Conservation (phyloP, 495 filamentous ascomycete genomes). For the Penicillium canescens region DNA sequence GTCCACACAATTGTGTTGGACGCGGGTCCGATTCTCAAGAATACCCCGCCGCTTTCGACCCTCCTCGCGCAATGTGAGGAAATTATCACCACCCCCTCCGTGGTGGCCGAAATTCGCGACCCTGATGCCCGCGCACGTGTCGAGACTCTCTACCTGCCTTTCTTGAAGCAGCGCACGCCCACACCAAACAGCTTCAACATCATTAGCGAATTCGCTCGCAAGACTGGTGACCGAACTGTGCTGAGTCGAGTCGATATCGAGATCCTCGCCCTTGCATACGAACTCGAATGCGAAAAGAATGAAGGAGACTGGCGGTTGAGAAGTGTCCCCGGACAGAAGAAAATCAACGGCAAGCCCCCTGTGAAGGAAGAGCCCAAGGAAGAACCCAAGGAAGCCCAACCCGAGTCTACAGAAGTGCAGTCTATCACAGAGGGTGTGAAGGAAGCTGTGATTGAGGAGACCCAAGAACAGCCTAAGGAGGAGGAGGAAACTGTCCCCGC, state of each 20-base stretch:
- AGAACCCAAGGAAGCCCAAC: conserved; percentile 22
- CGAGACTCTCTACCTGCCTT: conserved; percentile 79
- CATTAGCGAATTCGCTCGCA: conserved; percentile 82
- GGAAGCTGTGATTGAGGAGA: conserved; percentile 24
- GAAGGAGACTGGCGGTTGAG: conserved; percentile 81
- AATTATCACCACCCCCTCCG: conserved; percentile 81
- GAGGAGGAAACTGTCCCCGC: conserved; percentile 13
- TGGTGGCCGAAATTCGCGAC: conserved; percentile 88
- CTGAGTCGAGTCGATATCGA: conserved; percentile 86
- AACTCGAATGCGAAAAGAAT: conserved; percentile 82
- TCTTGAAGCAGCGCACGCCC: conserved; percentile 75
- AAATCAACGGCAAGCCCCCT: conserved; percentile 68
- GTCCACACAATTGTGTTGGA: conserved; percentile 87
- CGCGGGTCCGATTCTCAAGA: conserved; percentile 87
- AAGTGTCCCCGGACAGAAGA: conserved; percentile 73
- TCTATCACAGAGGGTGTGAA: conserved; percentile 31
- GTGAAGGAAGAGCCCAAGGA: conserved; percentile 29
- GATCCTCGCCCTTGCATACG: conserved; percentile 86
- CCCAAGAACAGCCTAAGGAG: conserved; percentile 12
- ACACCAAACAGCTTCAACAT: conserved; percentile 71
- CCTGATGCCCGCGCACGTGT: conserved; percentile 75
- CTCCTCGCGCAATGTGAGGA: conserved; percentile 73
- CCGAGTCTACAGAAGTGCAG: conserved; percentile 30
- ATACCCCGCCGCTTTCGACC: conserved; percentile 77
- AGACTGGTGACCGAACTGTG: conserved; percentile 85